Percentiles rank a stretch among this genome's conserved stretches.
Conservation (phyloP, 805 yeast genomes). For the Zygosaccharomyces lentus region DNA sequence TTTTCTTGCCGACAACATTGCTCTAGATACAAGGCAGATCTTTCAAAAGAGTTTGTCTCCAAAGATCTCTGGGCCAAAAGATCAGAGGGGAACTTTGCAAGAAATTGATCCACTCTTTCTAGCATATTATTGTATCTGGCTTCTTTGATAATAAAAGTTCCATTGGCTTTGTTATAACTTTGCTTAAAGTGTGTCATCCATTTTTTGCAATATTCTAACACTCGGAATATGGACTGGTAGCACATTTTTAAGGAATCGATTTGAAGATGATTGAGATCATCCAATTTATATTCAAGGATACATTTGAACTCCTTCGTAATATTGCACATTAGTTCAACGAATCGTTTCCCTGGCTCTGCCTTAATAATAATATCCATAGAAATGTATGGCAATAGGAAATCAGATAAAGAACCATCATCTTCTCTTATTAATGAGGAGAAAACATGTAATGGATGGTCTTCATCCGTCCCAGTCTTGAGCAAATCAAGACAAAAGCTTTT, state of each 20-base stretch:
- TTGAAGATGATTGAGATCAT: conserved; percentile 46
- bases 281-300: conserved; percentile 49
- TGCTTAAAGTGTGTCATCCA: conserved; percentile 53
- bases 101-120: conserved; percentile 42
- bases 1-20: conserved; percentile 52
- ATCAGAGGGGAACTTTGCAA: conserved; percentile 58
- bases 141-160: conserved; percentile 29
- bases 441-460: conserved; percentile 50
- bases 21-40: conserved; percentile 83
- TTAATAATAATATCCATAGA: conserved; percentile 58
- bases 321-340: conserved; percentile 39
- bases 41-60: conserved; percentile 78
- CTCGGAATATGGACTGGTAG: conserved; percentile 68
- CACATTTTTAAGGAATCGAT: conserved; percentile 60
- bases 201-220: conserved; percentile 77
- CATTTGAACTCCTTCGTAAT: conserved; percentile 56
- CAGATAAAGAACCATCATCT: conserved; percentile 65
- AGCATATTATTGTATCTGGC: conserved; percentile 23
- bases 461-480: conserved; percentile 39
- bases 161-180: conserved; percentile 27
- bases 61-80: conserved; percentile 73
- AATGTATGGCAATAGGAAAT: conserved; percentile 72
- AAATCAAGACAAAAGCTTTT: conserved; percentile 63
- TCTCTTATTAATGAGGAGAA: conserved; percentile 62
- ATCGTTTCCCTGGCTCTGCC: conserved; percentile 41